Evolutionary conservation across 495 filamentous ascomycete species (phyloP), one percentile per base, ranked within the genome.

Genomic region (Talaromyces stipitatus): DNA sequence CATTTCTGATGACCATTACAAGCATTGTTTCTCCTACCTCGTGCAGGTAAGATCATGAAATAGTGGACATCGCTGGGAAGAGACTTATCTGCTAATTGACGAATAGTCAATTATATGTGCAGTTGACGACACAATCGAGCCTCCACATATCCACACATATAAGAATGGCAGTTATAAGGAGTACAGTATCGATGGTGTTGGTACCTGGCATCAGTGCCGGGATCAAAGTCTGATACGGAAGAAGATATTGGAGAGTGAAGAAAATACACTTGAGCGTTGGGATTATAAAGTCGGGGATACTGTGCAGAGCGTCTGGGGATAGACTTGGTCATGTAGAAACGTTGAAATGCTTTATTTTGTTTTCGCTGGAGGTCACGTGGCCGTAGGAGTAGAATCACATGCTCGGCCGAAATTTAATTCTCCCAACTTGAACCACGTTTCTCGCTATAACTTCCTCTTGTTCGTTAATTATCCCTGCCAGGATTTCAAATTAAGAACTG

Each of bases 391-490:
- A 10, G 45, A 48, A 48, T 48, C 45, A 48, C 45, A 48, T 48
- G 45, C 45, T 48, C 24, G 24, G 45, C 22, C 45, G 20, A 23
- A 26, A 48, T 48, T 33, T 48, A 24, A 24, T 48, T 32, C 29
- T 55, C 56, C 33, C 50, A 32, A 4, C 51, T 48, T 10, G 45
- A 26, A 48, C 22, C 8, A 24, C 43, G 54, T 56, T 23, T 33
- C 32, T 43, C 18, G 16, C 52, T 58, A 29, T 28, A 46, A 29
- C 7, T 51, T 58, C 24, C 46, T 55, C 26, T 55, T 59, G 1
- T 36, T 5, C 33, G 23, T 7, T n/a, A 14, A 50, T 50, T 50
- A 50, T 26, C 47, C 47, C 24, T 50, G 47, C 27, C 27, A 50
- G n/a, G 23, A 12, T 26, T 20, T 50, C 23, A 10, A 50, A 20